phyloP scores from a whole-genome alignment of 108 stramenopile species.

The Phaeodactylum tricornutum region DNA sequence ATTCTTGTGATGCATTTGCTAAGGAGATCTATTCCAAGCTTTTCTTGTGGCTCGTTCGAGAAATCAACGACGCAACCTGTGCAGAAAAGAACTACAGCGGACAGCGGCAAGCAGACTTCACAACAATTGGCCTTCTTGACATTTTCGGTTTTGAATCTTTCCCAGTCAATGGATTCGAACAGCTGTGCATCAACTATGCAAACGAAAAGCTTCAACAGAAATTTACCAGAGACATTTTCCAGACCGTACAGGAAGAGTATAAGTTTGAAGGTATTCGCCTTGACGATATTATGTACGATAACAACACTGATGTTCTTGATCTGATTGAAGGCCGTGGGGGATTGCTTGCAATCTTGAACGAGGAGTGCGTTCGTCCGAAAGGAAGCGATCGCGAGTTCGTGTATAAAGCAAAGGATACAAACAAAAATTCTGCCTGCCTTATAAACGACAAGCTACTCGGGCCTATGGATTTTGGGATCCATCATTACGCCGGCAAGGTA shows the following conservation, averaged over 20 bases:
- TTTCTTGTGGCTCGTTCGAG: conserved; percentile 88
- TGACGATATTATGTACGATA: conserved; percentile 79
- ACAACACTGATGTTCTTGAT: conserved; percentile 87
- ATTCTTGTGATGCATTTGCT: conserved; percentile 90
- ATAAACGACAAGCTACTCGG: conserved; percentile 33
- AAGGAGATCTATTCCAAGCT: conserved; percentile 93
- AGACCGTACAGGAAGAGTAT: conserved; percentile 81
- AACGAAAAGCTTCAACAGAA: conserved; percentile 91
- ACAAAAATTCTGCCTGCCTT: conserved; percentile 41
- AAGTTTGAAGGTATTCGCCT: conserved; percentile 84
- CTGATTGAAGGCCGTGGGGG: conserved; percentile 89
- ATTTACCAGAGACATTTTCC: conserved; percentile 84
- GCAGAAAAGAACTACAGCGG: conserved; percentile 34
- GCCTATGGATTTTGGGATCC: conserved; percentile 69
- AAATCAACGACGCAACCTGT: conserved; percentile 86
- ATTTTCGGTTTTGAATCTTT: conserved; percentile 99
- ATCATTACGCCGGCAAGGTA: conserved; percentile 91
- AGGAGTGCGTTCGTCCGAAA: conserved; percentile 87
- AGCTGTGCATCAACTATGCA: conserved; percentile 91
- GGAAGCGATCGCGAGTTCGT: conserved; percentile 82
- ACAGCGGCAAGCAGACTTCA: conserved; percentile 20
- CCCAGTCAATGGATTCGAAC: conserved; percentile 82
- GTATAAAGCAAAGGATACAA: conserved; percentile 40
- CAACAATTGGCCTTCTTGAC: conserved; percentile 91
- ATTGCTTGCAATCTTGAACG: conserved; percentile 86